Evolutionary conservation across 1,284 basidiomycete species (phyloP), one percentile per base, ranked within the genome.

Genomic region (Trichosporon asahii): DNA sequence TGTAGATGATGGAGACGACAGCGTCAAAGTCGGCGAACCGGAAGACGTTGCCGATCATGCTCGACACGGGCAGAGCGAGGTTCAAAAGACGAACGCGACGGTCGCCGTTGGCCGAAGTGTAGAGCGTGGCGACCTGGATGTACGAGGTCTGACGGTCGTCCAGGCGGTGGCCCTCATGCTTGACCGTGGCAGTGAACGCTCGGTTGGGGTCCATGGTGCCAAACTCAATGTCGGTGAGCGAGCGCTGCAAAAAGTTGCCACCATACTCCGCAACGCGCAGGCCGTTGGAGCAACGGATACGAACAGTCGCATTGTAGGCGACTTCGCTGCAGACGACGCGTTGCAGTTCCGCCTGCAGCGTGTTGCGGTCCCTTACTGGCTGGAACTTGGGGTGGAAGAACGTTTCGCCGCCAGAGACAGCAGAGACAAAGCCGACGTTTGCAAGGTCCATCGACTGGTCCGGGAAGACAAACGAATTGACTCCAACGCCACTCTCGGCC

Each of bases 381-480:
- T 91, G 88, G 82, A 95, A 99, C 40, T 92, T 89, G 7, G 97
- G 96, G 79, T 97, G 92, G 85, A 92, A 97, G 84, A 91, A 95
- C 0, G 96, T 79, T 71, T 97, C 94, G 21, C 97, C 97, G n/a
- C 97, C 97, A 0, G 94, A 95, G 18, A 90, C 81, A 0, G 89
- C 89, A 0, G 91, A 83, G 6, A 95, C 86, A 1, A 88, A 84
- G 40, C 93, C 91, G 70, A 99, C 89, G 1, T 92, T 93, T 0
- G 91, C 96, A 1, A 98, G 85, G 82, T 99, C 96, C 74, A 94
- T 90, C 76, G 90, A 91, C 80, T 89, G 89, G 71, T 85, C 88
- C 66, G 93, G 93, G 70, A 93, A 93, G 44, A 98, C 86, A 84
- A 97, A 96, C 81, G 94, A 86, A 79, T 90, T 95, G 72, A 98